Evolutionary conservation across 2,329 filamentous ascomycete genomes (phyloP), one percentile per base, ranked within the genome.

Genomic region (Apiospora pterosperma): DNA sequence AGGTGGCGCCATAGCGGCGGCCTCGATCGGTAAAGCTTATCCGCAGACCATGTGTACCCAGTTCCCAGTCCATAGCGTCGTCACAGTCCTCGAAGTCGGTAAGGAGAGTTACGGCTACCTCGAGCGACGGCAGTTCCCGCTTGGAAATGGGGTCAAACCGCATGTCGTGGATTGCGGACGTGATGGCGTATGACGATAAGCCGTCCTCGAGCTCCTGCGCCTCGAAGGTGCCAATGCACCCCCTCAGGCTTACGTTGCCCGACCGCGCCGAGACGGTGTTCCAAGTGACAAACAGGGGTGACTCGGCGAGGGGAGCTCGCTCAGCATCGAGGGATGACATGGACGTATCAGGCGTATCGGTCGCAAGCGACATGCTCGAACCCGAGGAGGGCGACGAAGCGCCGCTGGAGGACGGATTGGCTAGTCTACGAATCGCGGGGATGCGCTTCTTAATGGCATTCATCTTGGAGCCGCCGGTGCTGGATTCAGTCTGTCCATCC

Each of bases 201-300:
- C 93, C 94, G 1, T 86, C 78, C 36, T 88, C 84, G 14, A 99
- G 85, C 61, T 90, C 87, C 72, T 92, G 88, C 2, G 89, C 77
- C 73, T 94, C 91, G 74, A 98, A 99, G 2, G 95, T 99, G 70
- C 96, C 96, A 75, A 99, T 98, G 82, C 96, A 99, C 66, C 96
- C 96, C 66, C 96, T 90, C 48, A 99, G 86, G 28, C 85, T 86
- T 75, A 90, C 89, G 68, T 88, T 80, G 34, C 88, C 85, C 71
- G 76, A 71, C 14, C 73, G 74, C 25, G 82, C 77, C 8, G 85
- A 88, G 63, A 93, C 71, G 0, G 87, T 92, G 80, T 97, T 97
- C 94, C 95, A 98, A 8, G 94, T 97, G 59, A 99, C 92, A 76
- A 98, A 98, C 42, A 98, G 85, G 0, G 95, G 95, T 67, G 89